Evolutionary conservation across 495 filamentous ascomycete species (phyloP), one percentile per base, ranked within the genome.

Genomic region (Aspergillus ellipticus): DNA sequence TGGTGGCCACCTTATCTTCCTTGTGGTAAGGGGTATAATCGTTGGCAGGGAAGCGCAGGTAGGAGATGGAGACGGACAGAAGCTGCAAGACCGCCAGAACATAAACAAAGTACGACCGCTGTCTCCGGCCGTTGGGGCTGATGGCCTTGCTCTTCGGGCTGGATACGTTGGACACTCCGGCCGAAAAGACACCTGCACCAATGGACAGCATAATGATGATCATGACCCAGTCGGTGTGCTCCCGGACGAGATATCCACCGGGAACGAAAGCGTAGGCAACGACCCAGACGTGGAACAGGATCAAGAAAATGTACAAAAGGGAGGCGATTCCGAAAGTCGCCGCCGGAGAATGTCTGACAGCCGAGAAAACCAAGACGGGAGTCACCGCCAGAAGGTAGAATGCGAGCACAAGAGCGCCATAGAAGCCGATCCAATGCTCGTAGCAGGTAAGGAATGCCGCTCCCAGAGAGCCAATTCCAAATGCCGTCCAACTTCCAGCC

Each of bases 261-360:
- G 94, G 95, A n/a, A 99, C 95, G 65, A 99, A 99, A 48, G 95
- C 95, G 61, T 99, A 99, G 6, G 95, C 95, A 19, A 99, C 95
- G 49, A 96, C 88, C 95, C 95, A 99, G 35, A 97, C 92, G 64
- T 97, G 92, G 72, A 94, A 94, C 48, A 99, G 80, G 17, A 96
- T 83, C 67, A 97, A 65, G 67, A 97, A 75, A 66, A 97, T 95
- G 72, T 97, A 97, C 29, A 94, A 71, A 35, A 96, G 66, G 74
- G 95, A 96, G 10, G 86, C 92, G 28, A 96, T 58, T 7, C 92
- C 93, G 66, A 99, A 97, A 0, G 87, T 88, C 22, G 75, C 77
- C 1, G 81, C 90, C 8, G 90, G 90, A 28, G 77, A 83, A 68
- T 89, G 86, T 58, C 84, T 84, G 17, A 89, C 83, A 28, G 89